Conservation (phyloP, 2,329 filamentous ascomycete genomes). For the Thielaviopsis musarum region DNA sequence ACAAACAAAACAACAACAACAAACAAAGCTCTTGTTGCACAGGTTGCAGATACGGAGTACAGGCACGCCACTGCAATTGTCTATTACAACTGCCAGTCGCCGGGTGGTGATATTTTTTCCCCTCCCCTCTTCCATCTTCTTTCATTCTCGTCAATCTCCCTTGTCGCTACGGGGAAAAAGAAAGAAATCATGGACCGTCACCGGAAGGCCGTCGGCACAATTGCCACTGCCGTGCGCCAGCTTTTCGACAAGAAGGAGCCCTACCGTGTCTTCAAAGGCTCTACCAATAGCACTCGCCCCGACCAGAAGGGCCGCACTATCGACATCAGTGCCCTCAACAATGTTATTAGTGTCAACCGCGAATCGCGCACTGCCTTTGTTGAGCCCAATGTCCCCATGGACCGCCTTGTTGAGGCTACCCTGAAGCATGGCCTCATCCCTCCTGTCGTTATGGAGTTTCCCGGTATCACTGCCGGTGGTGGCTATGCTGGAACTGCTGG, state of each 20-base stretch:
- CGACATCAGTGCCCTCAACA: slow-evolving; percentile 47
- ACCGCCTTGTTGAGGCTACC: slow-evolving; percentile 48
- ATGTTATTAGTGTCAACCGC: slow-evolving; percentile 47
- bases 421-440: slow-evolving; percentile 49
- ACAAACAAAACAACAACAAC: not conserved
- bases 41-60: no score
- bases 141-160: not conserved
- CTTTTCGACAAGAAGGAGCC: slow-evolving; percentile 34
- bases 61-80: not conserved
- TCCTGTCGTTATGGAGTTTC: slow-evolving; percentile 61
- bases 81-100: not conserved
- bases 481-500: slow-evolving; percentile 55
- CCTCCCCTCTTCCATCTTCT: not conserved
- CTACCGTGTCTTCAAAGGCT: slow-evolving; percentile 63
- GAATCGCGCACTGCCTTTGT: slow-evolving; percentile 42
- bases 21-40: not conserved
- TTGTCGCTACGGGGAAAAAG: not conserved
- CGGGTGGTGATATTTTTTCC: not conserved
- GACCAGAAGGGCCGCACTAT: slow-evolving; percentile 30
- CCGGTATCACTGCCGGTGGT: slow-evolving; percentile 57
- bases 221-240: slow-evolving; percentile 29
- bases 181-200: slow-evolving; percentile 31
- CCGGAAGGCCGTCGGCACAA: slow-evolving; percentile 28
- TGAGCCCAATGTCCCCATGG: slow-evolving; percentile 64
- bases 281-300: slow-evolving; percentile 56